Percentiles rank a stretch among this genome's conserved stretches.
phyloP scores from a whole-genome alignment of 257 asterid genomes.

The Nicotiana sylvestris region DNA sequence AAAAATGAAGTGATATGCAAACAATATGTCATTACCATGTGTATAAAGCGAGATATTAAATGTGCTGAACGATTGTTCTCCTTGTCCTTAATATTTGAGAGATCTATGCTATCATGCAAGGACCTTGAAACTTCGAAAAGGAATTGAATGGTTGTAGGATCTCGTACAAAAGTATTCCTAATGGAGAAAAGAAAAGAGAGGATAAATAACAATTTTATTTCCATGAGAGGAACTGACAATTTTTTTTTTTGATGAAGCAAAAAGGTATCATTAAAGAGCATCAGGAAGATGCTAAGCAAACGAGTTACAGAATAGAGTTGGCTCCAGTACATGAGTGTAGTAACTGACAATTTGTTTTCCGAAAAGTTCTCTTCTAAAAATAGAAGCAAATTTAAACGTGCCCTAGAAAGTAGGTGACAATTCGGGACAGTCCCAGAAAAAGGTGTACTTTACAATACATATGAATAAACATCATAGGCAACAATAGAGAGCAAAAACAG shows the following conservation, averaged over 20 bases:
- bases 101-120: constrained; percentile 62
- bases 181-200: background rate
- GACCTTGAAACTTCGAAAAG: constrained; percentile 76
- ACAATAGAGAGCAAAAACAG: no score
- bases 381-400: background rate
- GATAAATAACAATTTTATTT: constrained; percentile 13
- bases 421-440: background rate
- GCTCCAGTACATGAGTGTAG: background rate
- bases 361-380: background rate
- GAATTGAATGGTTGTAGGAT: constrained; percentile 59
- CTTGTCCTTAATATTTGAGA: constrained; percentile 58
- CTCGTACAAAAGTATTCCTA: constrained; percentile 55
- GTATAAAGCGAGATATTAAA: constrained; percentile 61
- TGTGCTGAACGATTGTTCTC: constrained; percentile 61
- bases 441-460: background rate
- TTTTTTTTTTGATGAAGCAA: background rate
- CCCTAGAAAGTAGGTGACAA: background rate
- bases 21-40: constrained; percentile 45
- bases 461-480: no score
- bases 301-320: no score
- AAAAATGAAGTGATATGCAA: constrained; percentile 15
- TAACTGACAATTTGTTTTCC: background rate
- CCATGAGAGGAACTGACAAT: constrained; percentile 5
- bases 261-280: no score
- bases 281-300: no score